phyloP scores from a whole-genome alignment of 495 filamentous ascomycete genomes.

The Hyphodiscus hymeniophilus region DNA sequence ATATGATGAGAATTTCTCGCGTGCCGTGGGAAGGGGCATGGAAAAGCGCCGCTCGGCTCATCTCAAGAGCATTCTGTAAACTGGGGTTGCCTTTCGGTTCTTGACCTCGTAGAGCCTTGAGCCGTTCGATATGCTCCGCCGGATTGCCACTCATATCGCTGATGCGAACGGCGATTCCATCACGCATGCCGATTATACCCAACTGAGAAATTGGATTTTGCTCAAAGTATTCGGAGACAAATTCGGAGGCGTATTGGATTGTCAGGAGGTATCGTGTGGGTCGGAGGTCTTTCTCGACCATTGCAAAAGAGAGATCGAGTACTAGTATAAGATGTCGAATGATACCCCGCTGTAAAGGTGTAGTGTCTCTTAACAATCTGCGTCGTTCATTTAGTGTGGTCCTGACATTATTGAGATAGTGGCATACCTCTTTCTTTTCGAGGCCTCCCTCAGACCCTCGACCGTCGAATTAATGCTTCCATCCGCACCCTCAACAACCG shows the following conservation, averaged over 20 bases:
- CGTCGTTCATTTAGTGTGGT: not conserved
- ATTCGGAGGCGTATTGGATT: slow-evolving; percentile 76
- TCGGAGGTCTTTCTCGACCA: slow-evolving; percentile 89
- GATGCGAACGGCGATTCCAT: slow-evolving; percentile 78
- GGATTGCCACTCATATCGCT: slow-evolving; percentile 90
- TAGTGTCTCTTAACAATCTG: slow-evolving; percentile 82
- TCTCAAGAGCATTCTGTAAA: slow-evolving; percentile 91
- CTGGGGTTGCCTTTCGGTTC: slow-evolving; percentile 86
- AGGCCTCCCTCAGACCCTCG: slow-evolving; percentile 58
- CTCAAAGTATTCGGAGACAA: slow-evolving; percentile 92
- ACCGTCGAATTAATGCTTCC: slow-evolving; percentile 65
- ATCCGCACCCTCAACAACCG: slow-evolving; percentile 62
- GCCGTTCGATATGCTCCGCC: slow-evolving; percentile 72
- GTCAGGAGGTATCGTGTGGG: slow-evolving; percentile 78
- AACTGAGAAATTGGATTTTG: slow-evolving; percentile 99
- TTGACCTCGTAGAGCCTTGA: slow-evolving; percentile 58
- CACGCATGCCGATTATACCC: slow-evolving; percentile 81
- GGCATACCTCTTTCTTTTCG: slow-evolving; percentile 49
- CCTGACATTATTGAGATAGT: not conserved
- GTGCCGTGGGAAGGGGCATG: slow-evolving; percentile 92
- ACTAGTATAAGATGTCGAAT: slow-evolving; percentile 90
- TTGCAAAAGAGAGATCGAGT: slow-evolving; percentile 87
- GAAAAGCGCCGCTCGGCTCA: slow-evolving; percentile 81
- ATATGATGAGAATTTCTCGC: slow-evolving; percentile 82
- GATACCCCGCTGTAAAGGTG: slow-evolving; percentile 89